Percentiles rank a stretch among this genome's conserved stretches.
Conservation (phyloP, 768 basidiomycete species). For the Lactarius tabidus region DNA sequence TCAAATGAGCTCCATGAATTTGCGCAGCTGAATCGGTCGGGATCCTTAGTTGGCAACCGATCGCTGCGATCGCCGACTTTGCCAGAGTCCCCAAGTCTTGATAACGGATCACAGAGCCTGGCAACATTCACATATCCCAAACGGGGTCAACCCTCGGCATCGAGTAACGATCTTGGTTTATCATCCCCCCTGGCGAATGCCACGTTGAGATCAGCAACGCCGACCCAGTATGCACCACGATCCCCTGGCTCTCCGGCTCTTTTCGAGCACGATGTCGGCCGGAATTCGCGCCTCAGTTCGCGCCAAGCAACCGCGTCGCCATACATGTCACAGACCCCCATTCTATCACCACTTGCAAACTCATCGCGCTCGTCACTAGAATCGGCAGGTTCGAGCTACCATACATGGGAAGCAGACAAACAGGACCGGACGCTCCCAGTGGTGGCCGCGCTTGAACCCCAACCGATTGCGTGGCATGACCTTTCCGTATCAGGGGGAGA, state of each 20-base stretch:
- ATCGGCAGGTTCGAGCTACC: conserved; percentile 81
- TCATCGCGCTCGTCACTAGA: conserved; percentile 78
- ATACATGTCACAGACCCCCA: conserved; percentile 52
- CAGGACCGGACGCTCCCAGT: conserved; percentile 51
- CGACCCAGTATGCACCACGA: conserved; percentile 53
- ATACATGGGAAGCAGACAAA: conserved; percentile 64
- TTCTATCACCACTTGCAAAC: conserved; percentile 67
- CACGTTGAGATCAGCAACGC: conserved; percentile 57
- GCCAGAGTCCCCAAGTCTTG: conserved; percentile 55
- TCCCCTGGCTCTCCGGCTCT: conserved; percentile 54
- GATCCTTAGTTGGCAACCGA: conserved; percentile 31
- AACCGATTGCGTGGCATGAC: conserved; percentile 63
- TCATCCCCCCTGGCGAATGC: conserved; percentile 41
- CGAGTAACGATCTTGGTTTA: conserved; percentile 48
- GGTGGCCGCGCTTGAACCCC: conserved; percentile 49
- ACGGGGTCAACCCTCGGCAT: conserved; percentile 34
- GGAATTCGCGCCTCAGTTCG: conserved; percentile 14
- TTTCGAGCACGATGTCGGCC: conserved; percentile 35
- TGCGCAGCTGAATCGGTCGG: conserved; percentile 21
- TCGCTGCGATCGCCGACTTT: conserved; percentile 53
- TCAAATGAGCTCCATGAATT: conserved; percentile 27
- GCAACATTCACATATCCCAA: not conserved
- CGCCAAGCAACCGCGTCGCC: conserved; percentile 41
- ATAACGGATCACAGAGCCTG: conserved; percentile 30
- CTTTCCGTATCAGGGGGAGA: conserved; percentile 41